Percentiles rank a stretch among this genome's conserved stretches.
These are phyloP conservation scores for Aquilaria agallochum DNA, from an alignment of 441 rosid genomes.

Conservation along the genomic window DNA sequence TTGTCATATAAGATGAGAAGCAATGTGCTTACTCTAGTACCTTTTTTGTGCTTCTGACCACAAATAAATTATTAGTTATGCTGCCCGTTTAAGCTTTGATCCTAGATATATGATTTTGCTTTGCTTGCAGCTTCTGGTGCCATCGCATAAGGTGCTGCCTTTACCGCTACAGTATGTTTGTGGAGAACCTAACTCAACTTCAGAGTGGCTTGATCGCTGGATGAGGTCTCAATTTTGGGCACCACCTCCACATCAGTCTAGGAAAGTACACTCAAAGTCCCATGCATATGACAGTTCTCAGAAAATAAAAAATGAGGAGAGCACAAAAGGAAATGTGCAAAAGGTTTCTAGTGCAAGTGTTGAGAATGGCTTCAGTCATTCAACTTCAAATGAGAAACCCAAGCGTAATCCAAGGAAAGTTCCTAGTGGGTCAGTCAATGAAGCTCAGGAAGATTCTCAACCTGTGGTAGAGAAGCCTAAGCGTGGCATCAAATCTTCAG, in stretches of 20 bases:
- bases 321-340: slow-evolving; percentile 38
- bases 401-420: slow-evolving; percentile 48
- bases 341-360: slow-evolving; percentile 29
- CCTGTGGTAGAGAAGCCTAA: slow-evolving; percentile 43
- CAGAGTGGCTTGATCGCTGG: slow-evolving; percentile 84
- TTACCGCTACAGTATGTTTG: slow-evolving; percentile 41
- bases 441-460: slow-evolving; percentile 39
- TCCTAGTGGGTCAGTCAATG: slow-evolving; percentile 28
- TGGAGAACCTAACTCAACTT: slow-evolving; percentile 61
- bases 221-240: slow-evolving; percentile 57
- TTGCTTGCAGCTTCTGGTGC: slow-evolving; percentile 57
- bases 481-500: slow-evolving; percentile 39
- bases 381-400: slow-evolving; percentile 38
- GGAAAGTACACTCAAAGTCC: slow-evolving; percentile 26
- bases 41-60: too few relatives aligned
- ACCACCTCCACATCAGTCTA: slow-evolving; percentile 35
- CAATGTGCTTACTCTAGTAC: too few relatives aligned
- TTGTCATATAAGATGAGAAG: too few relatives aligned
- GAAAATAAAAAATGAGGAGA: slow-evolving; percentile 29
- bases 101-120: slow-evolving; percentile 4
- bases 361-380: slow-evolving; percentile 34
- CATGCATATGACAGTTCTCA: slow-evolving; percentile 35
- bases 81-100: not conserved
- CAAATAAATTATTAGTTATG: not conserved
- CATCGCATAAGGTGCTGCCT: slow-evolving; percentile 38